phyloP scores from a whole-genome alignment of 2,329 filamentous ascomycete species.

The Emergomyces africanus region DNA sequence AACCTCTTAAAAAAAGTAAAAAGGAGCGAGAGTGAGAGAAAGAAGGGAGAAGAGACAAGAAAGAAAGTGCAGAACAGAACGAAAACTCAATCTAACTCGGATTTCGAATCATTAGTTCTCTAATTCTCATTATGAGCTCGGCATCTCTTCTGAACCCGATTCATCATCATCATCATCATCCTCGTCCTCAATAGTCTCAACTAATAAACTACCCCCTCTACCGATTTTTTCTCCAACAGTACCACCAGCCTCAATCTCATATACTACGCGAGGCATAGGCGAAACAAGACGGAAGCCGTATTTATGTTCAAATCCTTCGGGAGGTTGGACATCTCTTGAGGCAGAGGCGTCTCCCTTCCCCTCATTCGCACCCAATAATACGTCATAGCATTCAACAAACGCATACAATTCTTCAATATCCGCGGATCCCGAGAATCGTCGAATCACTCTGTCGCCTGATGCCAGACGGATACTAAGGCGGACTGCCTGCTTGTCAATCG shows the following conservation, averaged over 20 bases:
- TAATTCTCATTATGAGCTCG: neutral
- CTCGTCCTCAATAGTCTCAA: conserved; percentile 53
- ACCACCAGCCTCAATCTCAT: conserved; percentile 52
- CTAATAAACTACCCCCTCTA: conserved; percentile 74
- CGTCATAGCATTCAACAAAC: conserved; percentile 85
- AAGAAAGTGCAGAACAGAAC: neutral
- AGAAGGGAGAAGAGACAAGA: neutral
- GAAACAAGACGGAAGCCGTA: conserved; percentile 80
- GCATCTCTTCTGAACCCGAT: conserved; percentile 19
- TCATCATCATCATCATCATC: conserved; percentile 39
- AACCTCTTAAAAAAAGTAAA: neutral
- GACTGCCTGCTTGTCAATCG: conserved; percentile 54
- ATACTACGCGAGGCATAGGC: conserved; percentile 72
- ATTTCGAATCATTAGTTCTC: neutral
- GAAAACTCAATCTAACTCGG: neutral
- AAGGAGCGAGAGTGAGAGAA: neutral
- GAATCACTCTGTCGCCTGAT: conserved; percentile 60
- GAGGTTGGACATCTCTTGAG: conserved; percentile 24
- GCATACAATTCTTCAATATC: conserved; percentile 83
- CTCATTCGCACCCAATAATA: conserved; percentile 38
- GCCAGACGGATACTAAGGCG: conserved; percentile 52
- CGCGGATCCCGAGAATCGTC: conserved; percentile 60
- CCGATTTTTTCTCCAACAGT: conserved; percentile 64
- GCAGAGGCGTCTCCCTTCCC: conserved; percentile 7
- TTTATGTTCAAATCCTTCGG: conserved; percentile 60